Base-by-base conservation (phyloP, 1,284 basidiomycete species). In the Cutaneotrichosporon cavernicola region DNA sequence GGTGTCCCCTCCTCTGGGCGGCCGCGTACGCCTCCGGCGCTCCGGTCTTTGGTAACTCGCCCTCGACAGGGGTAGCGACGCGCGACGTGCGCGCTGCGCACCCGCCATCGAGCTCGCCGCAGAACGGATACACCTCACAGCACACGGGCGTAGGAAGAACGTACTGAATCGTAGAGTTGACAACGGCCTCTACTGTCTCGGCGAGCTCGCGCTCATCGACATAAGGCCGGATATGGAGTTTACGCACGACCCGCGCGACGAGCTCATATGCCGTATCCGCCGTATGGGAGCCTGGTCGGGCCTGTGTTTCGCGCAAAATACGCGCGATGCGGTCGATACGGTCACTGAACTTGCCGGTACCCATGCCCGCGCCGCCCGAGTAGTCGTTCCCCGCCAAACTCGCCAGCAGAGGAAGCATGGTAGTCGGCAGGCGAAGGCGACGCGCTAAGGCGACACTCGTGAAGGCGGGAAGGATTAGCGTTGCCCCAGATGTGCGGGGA, bases 351-450 rank as follows among this genome's bases (percentile, higher is more conserved):
- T 61, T 68, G 31, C 68, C 67, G 21, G 74, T 68, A 56, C 77
- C 76, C 64, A 77, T 72, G 1, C 69, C 64, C 5, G 72, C 63
- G 9, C 65, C 80, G 31, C 80, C 73, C 0, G 88, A 84, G 73
- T 88, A 92, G 77, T 96, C 93, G 75, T 94, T 95, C 34, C 93
- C 93, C 10, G 91, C 85, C 2, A 96, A 81, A 2, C 91, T 88
- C 11, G 89, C 91, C n/a, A 96, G 83, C 11, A 96, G 84, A 1
- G 93, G 91, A 21, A 96, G 85, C 57, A 92, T 84, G 0, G 87
- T 84, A 0, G 86, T 80, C 0, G 91, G 88, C 4, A 94, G 78
- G 40, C 87, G 83, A 2, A 95, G 80, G 64, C 89, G 85, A 1
- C 82, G 76, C 2, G 91, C 88, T 21, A 94, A 84, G 0, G 80